A percentile compares a stretch with the other conserved stretches of the same genome.
Conservation (phyloP, 148 eudicot genomes). For the Beta vulgaris region DNA sequence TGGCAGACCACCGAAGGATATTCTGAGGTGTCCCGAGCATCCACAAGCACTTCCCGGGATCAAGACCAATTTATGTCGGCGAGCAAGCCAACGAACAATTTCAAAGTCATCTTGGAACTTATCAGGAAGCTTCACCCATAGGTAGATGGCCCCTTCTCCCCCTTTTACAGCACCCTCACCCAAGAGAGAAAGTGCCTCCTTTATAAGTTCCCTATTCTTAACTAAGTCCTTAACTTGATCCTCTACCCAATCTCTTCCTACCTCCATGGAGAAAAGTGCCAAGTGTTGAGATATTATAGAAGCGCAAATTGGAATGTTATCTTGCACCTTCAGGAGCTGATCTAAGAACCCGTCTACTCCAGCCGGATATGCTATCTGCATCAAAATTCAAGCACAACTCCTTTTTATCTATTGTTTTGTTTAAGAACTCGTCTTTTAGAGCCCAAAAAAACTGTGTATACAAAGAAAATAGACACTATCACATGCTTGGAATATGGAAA, state of each 20-base stretch:
- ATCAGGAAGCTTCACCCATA: slow-evolving; percentile 90
- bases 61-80: slow-evolving; percentile 54
- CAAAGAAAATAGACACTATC: background rate
- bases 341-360: slow-evolving; percentile 60
- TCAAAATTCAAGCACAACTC: background rate
- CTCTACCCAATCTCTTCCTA: slow-evolving; percentile 78
- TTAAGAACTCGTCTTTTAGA: background rate
- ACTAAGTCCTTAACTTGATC: slow-evolving; percentile 65
- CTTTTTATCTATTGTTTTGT: background rate
- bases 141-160: slow-evolving; percentile 96
- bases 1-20: slow-evolving; percentile 78
- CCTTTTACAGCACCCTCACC: slow-evolving; percentile 76
- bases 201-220: slow-evolving; percentile 56
- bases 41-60: slow-evolving; percentile 89
- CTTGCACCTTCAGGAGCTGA: slow-evolving; percentile 87
- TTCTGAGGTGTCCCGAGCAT: slow-evolving; percentile 70
- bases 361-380: slow-evolving; percentile 91
- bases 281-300: slow-evolving; percentile 75
- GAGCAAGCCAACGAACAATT: slow-evolving; percentile 82
- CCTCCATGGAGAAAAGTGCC: slow-evolving; percentile 70
- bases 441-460: no score
- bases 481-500: background rate
- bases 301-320: slow-evolving; percentile 92
- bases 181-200: slow-evolving; percentile 67
- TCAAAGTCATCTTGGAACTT: slow-evolving; percentile 49